These are phyloP conservation scores for Candida golubevii DNA, from an alignment of 805 yeast species.

Conservation along the genomic window DNA sequence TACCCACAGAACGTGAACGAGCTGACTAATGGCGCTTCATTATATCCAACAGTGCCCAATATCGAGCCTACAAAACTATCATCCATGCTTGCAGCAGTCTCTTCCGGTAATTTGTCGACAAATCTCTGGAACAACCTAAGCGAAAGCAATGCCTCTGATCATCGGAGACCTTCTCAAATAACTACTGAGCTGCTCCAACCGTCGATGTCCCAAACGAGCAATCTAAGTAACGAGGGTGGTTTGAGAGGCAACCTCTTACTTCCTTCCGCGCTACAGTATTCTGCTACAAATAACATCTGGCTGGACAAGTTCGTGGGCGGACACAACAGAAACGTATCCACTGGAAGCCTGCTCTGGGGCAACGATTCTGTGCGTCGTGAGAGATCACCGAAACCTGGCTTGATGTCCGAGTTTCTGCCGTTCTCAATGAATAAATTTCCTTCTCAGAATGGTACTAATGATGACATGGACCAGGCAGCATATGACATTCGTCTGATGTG, in stretches of 20 bases:
- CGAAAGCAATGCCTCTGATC: conserved; percentile 11
- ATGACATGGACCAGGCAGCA: conserved; percentile 1
- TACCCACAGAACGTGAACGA: conserved; percentile 9
- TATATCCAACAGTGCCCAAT: background rate
- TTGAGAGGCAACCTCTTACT: conserved; percentile 11
- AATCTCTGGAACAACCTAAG: conserved; percentile 12
- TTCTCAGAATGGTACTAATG: conserved; percentile 2
- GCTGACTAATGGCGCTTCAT: conserved; percentile 5
- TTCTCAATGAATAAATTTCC: conserved; percentile 10
- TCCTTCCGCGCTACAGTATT: conserved; percentile 6
- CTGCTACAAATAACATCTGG: conserved; percentile 14
- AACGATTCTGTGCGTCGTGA: conserved; percentile 11
- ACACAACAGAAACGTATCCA: conserved; percentile 13
- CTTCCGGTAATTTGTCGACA: conserved; percentile 1
- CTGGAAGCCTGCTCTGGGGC: conserved; percentile 13
- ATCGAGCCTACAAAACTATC: conserved; percentile 3
- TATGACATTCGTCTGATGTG: conserved; percentile 8
- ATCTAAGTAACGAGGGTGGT: conserved; percentile 6
- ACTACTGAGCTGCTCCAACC: conserved; percentile 10
- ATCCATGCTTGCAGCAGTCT: conserved; percentile 2
- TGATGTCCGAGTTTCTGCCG: conserved; percentile 13
- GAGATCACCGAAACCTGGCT: conserved; percentile 7
- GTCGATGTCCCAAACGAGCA: conserved; percentile 9
- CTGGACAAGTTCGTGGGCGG: conserved; percentile 14
- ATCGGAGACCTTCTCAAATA: conserved; percentile 6